Conservation (phyloP, 192 early-diverging fungal species). For the Umbelopsis vinacea region DNA sequence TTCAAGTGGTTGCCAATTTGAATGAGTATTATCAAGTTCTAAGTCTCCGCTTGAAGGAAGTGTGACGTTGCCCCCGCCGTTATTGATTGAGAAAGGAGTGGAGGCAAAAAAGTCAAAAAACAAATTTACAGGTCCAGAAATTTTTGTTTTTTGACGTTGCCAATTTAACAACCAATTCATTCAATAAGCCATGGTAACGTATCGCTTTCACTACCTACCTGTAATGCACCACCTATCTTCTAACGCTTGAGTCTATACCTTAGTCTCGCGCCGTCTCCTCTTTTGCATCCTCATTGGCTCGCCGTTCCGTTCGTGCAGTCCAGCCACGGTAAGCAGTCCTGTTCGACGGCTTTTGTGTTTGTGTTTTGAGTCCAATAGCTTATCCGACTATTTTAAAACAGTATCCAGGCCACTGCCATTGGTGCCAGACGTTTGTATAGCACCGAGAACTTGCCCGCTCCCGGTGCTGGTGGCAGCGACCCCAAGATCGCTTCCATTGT, state of each 20-base stretch:
- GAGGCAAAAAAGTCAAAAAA: constrained; percentile 19
- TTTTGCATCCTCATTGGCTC: constrained; percentile 20
- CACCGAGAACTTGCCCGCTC: constrained; percentile 64
- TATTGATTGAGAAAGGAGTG: neutral
- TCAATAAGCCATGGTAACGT: neutral
- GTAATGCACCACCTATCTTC: neutral
- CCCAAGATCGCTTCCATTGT: constrained; percentile 86
- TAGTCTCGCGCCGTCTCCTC: constrained; percentile 17
- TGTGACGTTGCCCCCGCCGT: neutral
- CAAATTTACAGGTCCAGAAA: neutral
- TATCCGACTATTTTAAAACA: neutral
- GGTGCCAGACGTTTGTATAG: constrained; percentile 34
- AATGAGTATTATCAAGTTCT: too few species aligned
- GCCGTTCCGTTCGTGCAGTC: constrained; percentile 7
- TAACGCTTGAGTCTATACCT: neutral
- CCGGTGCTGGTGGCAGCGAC: constrained; percentile 58
- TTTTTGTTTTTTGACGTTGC: constrained; percentile 24
- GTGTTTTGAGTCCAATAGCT: neutral
- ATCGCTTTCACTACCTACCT: neutral
- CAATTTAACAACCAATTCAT: constrained; percentile 2
- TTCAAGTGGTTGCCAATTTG: neutral
- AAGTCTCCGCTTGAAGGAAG: neutral
- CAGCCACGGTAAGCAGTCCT: constrained; percentile 16
- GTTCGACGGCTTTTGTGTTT: neutral
- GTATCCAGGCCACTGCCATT: constrained; percentile 14